A percentile compares a stretch with the other conserved stretches of the same genome.
Conservation (phyloP, 2,329 filamentous ascomycete species). For the Penicillium sp. region DNA sequence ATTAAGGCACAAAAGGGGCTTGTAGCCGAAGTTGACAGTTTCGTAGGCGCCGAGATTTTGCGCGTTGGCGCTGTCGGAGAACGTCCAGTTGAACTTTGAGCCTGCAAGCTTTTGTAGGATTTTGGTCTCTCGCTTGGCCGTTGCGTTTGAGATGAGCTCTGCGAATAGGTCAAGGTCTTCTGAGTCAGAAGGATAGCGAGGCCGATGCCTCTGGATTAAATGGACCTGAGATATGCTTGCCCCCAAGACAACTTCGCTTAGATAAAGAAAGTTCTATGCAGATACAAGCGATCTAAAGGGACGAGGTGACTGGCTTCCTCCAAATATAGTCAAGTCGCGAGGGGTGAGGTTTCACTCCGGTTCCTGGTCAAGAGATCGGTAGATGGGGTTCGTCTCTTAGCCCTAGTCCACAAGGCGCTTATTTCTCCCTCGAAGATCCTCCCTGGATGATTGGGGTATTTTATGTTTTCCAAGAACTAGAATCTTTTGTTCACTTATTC, state of each 20-base stretch:
- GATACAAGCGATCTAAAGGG: background rate
- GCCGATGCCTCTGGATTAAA: slow-evolving; percentile 75
- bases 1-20: slow-evolving; percentile 76
- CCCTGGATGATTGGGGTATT: background rate
- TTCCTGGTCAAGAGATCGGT: background rate
- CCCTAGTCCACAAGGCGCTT: background rate
- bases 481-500: background rate
- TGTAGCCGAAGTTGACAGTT: slow-evolving; percentile 76
- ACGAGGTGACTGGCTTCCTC: background rate
- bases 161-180: slow-evolving; percentile 62
- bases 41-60: slow-evolving; percentile 79
- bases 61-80: slow-evolving; percentile 67
- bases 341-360: too few species aligned
- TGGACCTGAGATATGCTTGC: slow-evolving; percentile 72
- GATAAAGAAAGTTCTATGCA: background rate
- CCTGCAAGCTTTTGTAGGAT: slow-evolving; percentile 63
- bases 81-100: slow-evolving; percentile 64
- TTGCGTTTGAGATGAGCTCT: slow-evolving; percentile 61
- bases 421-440: background rate
- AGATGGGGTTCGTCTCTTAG: background rate
- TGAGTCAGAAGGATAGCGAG: slow-evolving; percentile 71
- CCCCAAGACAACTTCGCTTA: slow-evolving; percentile 39
- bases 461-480: background rate
- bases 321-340: too few species aligned
- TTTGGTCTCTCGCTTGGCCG: slow-evolving; percentile 59